These are phyloP conservation scores for Vitis rupestris DNA, from an alignment of 164 flowering plant genomes.

Conservation along the genomic window DNA sequence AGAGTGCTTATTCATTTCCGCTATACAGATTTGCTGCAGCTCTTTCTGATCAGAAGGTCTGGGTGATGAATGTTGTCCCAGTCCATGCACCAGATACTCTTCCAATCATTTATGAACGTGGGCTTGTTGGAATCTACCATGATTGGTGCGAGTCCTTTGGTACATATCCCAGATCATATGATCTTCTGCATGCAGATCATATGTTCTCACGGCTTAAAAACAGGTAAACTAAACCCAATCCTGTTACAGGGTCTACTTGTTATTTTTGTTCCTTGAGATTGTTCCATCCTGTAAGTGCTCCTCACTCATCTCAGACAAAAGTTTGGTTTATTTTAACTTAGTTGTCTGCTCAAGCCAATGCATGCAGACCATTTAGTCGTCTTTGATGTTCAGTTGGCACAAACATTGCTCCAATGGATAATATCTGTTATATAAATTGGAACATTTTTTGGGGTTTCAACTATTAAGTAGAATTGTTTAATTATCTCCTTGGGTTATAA, in stretches of 20 bases:
- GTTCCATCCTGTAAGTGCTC: not conserved
- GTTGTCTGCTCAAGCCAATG: not conserved
- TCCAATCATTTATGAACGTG: slow-evolving; percentile 85
- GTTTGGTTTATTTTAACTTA: not conserved
- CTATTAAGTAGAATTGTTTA: no score
- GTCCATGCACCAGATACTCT: slow-evolving; percentile 90
- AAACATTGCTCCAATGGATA: not conserved
- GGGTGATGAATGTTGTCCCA: slow-evolving; percentile 97
- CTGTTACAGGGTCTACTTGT: not conserved
- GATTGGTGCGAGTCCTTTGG: slow-evolving; percentile 98
- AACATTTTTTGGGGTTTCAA: no score
- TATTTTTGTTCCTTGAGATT: not conserved
- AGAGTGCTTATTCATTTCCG: no score
- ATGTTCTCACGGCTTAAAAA: slow-evolving; percentile 84
- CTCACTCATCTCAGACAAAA: not conserved
- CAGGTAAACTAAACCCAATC: slow-evolving; percentile 45
- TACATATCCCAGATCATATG: slow-evolving; percentile 90
- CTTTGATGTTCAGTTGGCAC: not conserved
- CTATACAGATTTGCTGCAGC: slow-evolving; percentile 88
- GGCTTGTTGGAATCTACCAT: slow-evolving; percentile 83
- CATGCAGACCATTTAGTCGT: not conserved
- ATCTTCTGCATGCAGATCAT: slow-evolving; percentile 95
- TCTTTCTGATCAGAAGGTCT: slow-evolving; percentile 59
- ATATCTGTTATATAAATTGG: not conserved
- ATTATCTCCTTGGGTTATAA: not conserved